A percentile compares a stretch with the other conserved stretches of the same genome.
phyloP scores from a whole-genome alignment of 208 protist genomes.

The Leishmania martiniquensis region DNA sequence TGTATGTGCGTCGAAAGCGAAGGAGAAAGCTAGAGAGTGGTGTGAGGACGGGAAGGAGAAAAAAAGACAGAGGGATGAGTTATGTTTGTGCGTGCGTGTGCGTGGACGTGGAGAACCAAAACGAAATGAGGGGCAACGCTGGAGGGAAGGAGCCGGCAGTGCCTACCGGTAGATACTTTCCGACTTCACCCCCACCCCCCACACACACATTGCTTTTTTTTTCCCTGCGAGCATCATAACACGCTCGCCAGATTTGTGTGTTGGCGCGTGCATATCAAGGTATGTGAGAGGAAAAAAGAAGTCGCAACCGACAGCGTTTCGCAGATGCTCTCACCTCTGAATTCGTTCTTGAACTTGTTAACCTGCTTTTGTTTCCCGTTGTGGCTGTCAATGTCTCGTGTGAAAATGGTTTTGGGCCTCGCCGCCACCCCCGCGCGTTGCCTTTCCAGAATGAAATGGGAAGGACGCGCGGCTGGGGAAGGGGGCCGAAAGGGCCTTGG shows the following conservation, averaged over 20 bases:
- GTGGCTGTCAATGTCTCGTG: not conserved
- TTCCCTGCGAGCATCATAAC: not conserved
- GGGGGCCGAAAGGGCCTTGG: not conserved
- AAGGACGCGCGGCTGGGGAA: not conserved
- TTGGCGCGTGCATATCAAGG: not conserved
- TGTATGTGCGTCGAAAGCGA: not conserved
- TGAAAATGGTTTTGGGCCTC: not conserved
- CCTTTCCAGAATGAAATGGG: not conserved
- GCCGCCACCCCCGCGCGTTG: not conserved
- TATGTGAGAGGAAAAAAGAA: not conserved
- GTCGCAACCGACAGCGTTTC: not conserved
- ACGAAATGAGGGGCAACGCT: not conserved
- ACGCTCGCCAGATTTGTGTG: not conserved
- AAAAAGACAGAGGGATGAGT: not conserved
- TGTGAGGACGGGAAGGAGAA: not conserved
- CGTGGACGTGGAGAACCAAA: not conserved
- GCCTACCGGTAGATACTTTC: not conserved
- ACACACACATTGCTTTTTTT: not conserved
- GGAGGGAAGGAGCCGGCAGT: constrained; percentile 72
- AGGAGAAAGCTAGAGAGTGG: not conserved
- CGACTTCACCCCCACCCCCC: not conserved
- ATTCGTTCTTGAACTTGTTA: not conserved
- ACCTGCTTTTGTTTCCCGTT: not conserved
- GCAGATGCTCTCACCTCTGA: not conserved
- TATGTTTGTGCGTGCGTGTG: not conserved